Evolutionary conservation across 2,329 filamentous ascomycete genomes (phyloP), one percentile per base, ranked within the genome.

Genomic region (Elsinoe australis): DNA sequence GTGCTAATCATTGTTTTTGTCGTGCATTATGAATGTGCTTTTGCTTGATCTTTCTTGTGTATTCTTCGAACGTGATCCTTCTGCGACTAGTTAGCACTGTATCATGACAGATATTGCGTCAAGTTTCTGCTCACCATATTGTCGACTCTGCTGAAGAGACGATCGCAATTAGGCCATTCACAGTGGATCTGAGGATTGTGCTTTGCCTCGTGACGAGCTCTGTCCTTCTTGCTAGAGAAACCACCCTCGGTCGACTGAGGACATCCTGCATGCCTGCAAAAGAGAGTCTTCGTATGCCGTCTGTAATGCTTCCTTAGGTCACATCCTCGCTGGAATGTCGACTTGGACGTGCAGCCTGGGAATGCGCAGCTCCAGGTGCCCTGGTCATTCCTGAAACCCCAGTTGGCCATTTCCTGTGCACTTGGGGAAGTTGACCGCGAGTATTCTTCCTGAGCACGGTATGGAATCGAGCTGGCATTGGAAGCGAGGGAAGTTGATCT

Each of bases 261-360:
- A 58, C 78, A 81, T 9, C 75, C 74, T 41, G 73, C 67, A 50
- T 78, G 69, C 3, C 76, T 73, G 60, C 78, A 81, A 60, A 78
- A 80, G 47, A 80, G 72, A 12, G 75, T 70, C 55, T 80, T 80
- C 21, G 71, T 75, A 59, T 81, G 78, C 10, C 78, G 68, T 58
- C 79, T 79, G 65, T 74, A 79, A 58, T 81, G 78, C 57, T 81
- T 81, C 21, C 78, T 69, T 14, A 81, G 64, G 59, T 81, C 78
- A 57, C 78, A 81, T 24, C 75, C 76, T 35, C 78, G 69, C 5
- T 71, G 73, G 60, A 80, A 81, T 1, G 71, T 64, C 2, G 76
- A 73, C 52, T 71, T 71, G 34, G 76, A 80, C n/a, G 74, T 71
- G 60, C 78, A 81, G 10, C 72, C 74, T 1, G 74, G 75, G 56